Percentiles rank a stretch among this genome's conserved stretches.
Evolutionary conservation across 345 rosid genomes (phyloP).

Genomic region (Eucalyptus paniculata): DNA sequence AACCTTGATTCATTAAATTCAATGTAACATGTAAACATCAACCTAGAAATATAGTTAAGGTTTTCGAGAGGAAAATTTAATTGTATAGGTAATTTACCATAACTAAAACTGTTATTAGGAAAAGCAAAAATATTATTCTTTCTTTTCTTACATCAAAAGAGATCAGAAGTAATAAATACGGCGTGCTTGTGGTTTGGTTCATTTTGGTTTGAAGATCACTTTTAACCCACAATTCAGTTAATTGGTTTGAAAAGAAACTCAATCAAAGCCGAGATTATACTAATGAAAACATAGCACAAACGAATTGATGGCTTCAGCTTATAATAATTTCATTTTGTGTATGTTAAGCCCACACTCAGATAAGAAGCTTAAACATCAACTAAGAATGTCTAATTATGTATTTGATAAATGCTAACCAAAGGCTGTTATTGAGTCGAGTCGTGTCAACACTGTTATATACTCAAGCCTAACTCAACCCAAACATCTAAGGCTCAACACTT

Average conservation of each 20-base stretch:
- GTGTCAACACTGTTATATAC: neutral
- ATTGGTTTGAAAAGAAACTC: neutral
- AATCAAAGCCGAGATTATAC: neutral
- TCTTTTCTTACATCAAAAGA: too few species aligned
- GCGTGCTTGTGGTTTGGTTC: neutral
- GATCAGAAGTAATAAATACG: too few species aligned
- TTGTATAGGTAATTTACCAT: too few species aligned
- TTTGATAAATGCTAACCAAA: neutral
- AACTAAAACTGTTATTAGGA: too few species aligned
- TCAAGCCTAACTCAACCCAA: neutral
- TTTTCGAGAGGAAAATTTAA: neutral
- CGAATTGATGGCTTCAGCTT: neutral
- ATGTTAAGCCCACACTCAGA: neutral
- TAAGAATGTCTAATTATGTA: neutral
- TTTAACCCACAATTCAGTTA: neutral
- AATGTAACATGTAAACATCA: neutral
- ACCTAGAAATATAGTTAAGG: neutral
- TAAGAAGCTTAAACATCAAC: neutral
- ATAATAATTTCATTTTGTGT: neutral
- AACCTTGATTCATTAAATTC: neutral
- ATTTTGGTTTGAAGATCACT: neutral
- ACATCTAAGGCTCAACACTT: neutral
- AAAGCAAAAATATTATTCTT: too few species aligned
- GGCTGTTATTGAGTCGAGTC: neutral
- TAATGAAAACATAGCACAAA: neutral